These are phyloP conservation scores for Aspergillus alliaceus DNA, from an alignment of 2,329 filamentous ascomycete genomes.

Conservation along the genomic window DNA sequence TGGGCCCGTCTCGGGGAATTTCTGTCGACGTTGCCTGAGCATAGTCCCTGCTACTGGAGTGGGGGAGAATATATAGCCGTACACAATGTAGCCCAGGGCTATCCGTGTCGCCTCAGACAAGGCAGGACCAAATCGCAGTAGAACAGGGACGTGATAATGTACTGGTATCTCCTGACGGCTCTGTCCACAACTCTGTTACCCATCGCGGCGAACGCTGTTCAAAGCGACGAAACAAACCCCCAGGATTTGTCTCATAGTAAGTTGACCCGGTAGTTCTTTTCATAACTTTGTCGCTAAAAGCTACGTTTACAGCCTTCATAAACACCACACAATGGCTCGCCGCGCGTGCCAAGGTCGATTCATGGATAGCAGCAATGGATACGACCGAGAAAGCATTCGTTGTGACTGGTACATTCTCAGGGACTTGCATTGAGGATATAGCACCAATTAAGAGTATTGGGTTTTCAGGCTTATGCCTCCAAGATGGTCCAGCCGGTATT, in stretches of 20 bases:
- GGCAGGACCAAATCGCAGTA: too few species aligned
- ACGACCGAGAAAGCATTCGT: not conserved
- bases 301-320: not conserved
- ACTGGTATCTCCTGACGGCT: not conserved
- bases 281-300: not conserved
- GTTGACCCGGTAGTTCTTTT: too few species aligned
- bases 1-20: too few species aligned
- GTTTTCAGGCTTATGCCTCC: slow-evolving; percentile 40
- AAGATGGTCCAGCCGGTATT: slow-evolving; percentile 40
- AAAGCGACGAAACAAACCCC: too few species aligned
- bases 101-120: too few species aligned
- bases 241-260: too few species aligned
- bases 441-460: slow-evolving; percentile 19
- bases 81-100: not conserved
- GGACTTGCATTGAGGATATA: not conserved
- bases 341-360: not conserved
- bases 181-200: not conserved
- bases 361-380: not conserved
- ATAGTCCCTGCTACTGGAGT: not conserved
- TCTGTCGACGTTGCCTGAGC: not conserved
- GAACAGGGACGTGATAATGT: not conserved
- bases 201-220: not conserved
- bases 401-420: not conserved
- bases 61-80: too few species aligned
- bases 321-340: not conserved